Base-by-base conservation (phyloP, 805 yeast species). In the Saturnispora zaruensis region DNA sequence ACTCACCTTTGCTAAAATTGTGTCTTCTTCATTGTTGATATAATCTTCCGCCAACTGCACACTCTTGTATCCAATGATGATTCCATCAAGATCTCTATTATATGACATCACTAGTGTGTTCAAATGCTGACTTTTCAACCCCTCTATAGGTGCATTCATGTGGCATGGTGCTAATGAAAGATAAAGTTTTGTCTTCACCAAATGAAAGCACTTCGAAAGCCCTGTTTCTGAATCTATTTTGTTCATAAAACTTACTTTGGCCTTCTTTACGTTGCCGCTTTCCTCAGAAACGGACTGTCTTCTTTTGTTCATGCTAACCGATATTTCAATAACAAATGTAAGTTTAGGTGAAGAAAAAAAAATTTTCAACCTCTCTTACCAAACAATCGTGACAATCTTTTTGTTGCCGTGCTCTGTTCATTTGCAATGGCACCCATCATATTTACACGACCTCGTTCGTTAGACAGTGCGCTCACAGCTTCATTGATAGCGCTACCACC, bases 61-160 rank as follows among this genome's bases (percentile, higher is more conserved):
- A 57, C 87, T 81, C 54, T 76, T 76, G 61, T 91, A 89, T 2
- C 95, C 82, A 52, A 93, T 69, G 8, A 93, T 84, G 18, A 93
- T 89, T 25, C 99, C 99, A 37, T 77, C 77, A 3, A 83, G 84
- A 24, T 80, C 75, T 13, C 78, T 67, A 56, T 77, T 84, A 64
- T 84, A 87, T 40, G 85, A 80, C 96, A 93, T 87, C 28, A 93
- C 71, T 66, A 93, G 71, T 3, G 93, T 89, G 61, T 93, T 96
- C 55, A 93, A 69, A 68, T 93, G 98, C 69, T 91, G 97, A 26
- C 81, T 75, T 65, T 80, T 79, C 55, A 93, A 75, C 40, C 98
- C 99, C 52, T 78, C 79, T 14, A 83, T 62, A 6, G 96, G 96
- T 46, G 75, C 71, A 40, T 73, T 70, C 36, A 81, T 62, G 66